These are phyloP conservation scores for Boletus rubroflammeus DNA, from an alignment of 768 basidiomycete species.

Conservation along the genomic window DNA sequence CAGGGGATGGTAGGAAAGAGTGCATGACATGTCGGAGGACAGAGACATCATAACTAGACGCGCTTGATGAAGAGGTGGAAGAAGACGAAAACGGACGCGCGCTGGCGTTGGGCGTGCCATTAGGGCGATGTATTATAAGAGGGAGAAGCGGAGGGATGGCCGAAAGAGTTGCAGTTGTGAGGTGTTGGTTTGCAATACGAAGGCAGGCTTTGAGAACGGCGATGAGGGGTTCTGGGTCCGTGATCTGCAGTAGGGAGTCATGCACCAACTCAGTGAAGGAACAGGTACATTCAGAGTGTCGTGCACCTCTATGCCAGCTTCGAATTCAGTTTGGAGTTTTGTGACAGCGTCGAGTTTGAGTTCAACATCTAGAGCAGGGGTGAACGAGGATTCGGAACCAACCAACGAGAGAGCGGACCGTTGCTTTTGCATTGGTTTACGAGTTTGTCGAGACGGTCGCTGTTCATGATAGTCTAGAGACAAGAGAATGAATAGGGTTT, in stretches of 20 bases:
- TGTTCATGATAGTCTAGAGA: conserved; percentile 45
- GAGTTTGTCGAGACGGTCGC: conserved; percentile 55
- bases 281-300: conserved; percentile 6
- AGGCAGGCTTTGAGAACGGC: conserved; percentile 68
- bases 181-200: conserved; percentile 76
- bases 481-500: conserved; percentile 10
- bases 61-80: conserved; percentile 44
- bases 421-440: conserved; percentile 62
- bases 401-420: conserved; percentile 39
- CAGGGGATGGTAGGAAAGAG: conserved; percentile 71
- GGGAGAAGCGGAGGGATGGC: conserved; percentile 65
- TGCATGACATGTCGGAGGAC: conserved; percentile 64
- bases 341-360: conserved; percentile 75
- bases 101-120: conserved; percentile 24
- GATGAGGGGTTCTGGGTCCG: conserved; percentile 70
- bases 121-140: conserved; percentile 48
- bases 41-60: conserved; percentile 46
- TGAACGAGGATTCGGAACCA: conserved; percentile 6
- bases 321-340: conserved; percentile 74
- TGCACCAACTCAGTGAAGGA: conserved; percentile 12
- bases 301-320: conserved; percentile 64
- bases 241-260: conserved; percentile 45
- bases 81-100: conserved; percentile 45
- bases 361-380: conserved; percentile 59
- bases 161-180: conserved; percentile 72